Base-by-base conservation (phyloP, 306 rosid species). In the Pterocarpus macrocarpus region DNA sequence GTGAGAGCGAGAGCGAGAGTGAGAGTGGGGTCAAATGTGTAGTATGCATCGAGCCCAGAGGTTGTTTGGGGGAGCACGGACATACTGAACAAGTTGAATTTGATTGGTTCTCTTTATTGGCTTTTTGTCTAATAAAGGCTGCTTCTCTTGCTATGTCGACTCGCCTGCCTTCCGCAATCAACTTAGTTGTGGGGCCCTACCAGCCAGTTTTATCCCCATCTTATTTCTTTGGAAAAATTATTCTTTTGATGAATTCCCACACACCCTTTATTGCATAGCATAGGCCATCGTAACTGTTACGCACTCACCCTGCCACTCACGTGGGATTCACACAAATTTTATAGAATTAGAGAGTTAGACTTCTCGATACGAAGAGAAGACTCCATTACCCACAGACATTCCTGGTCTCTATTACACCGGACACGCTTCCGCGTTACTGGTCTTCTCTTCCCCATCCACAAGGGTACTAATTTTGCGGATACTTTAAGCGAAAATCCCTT, bases 111-210 rank as follows among this genome's bases (percentile, higher is more conserved):
- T 77, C 7, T 77, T 28, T 38, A 22, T 35, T 10, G 39, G 0
- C 14, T 12, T 32, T 73, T 8, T 22, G n/a, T 73, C 3, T 59
- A 1, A 43, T 30, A 15, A 77, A 77, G 22, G 57, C 75, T 77
- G 67, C 73, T 65, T 34, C 2, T 39, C 32, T 8, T n/a, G 28
- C 28, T 22, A 22, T 22, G 28, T 1, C 28, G 28, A 22, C 28
- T 22, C 1, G 28, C 28, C 45, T 41, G 8, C 45, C 4, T 2
- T 5, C 2, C 10, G 9, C 7, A 38, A 3, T 3, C 33, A 28
- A 8, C 5, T 28, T 62, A 34, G 9, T 62, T 62, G 47, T 64
- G 47, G 70, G 70, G 72, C 16, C 53, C 35, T 7, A 10, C n/a
- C 5, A 8, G 1, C 5, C 4, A 50, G 5, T 50, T 11, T 16